These are phyloP conservation scores for Pythium periplocum DNA, from an alignment of 352 stramenopile genomes.

Conservation along the genomic window DNA sequence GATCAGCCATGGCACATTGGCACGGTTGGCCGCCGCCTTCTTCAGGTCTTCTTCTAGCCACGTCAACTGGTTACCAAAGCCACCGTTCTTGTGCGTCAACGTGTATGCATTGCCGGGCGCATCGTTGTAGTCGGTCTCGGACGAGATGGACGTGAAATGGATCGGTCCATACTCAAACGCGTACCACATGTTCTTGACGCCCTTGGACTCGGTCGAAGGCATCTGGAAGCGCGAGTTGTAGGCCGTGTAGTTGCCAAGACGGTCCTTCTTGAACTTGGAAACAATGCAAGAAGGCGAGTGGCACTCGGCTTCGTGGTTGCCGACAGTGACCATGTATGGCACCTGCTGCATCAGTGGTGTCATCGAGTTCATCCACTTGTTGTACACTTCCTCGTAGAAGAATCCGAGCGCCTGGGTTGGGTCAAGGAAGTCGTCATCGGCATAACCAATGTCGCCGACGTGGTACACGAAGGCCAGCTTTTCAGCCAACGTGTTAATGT, in stretches of 20 bases:
- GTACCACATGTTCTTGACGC: slow-evolving; percentile 34
- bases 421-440: slow-evolving; percentile 23
- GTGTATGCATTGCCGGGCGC: slow-evolving; percentile 31
- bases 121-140: slow-evolving; percentile 41
- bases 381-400: slow-evolving; percentile 38
- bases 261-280: slow-evolving; percentile 23
- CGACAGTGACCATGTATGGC: slow-evolving; percentile 57
- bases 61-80: slow-evolving; percentile 7
- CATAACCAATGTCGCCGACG: slow-evolving; percentile 28
- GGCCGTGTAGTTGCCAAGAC: slow-evolving; percentile 46
- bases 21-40: slow-evolving; percentile 24
- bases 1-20: slow-evolving; percentile 40
- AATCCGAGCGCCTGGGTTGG: slow-evolving; percentile 17
- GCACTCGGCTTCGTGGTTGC: slow-evolving; percentile 64
- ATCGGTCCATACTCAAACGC: slow-evolving; percentile 36
- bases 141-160: slow-evolving; percentile 61
- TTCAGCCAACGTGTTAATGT: slow-evolving; percentile 12
- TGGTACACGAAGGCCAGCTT: slow-evolving; percentile 22
- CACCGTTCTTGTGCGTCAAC: slow-evolving; percentile 11
- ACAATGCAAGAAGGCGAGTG: slow-evolving; percentile 24
- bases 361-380: slow-evolving; percentile 58
- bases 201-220: slow-evolving; percentile 29
- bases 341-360: slow-evolving; percentile 25
- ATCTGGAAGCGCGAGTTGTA: slow-evolving; percentile 43
- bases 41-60: slow-evolving; percentile 27